Base-by-base conservation (phyloP, 306 rosid species). In the Sophora flavescens region DNA sequence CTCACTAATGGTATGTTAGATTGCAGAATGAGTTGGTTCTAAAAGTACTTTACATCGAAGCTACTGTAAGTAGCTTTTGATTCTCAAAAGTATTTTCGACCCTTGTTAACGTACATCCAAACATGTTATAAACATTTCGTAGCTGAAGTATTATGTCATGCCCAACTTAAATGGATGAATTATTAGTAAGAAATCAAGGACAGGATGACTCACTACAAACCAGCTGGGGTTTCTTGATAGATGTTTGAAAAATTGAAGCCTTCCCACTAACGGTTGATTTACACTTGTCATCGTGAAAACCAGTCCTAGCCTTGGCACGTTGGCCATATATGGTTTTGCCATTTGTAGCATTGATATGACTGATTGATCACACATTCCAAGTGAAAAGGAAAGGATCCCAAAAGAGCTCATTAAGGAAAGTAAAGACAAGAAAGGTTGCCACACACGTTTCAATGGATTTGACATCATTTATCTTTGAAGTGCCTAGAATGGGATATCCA, bases 211-310 rank as follows among this genome's bases (percentile, higher is more conserved):
- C 58, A 52, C 3, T 12, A 3, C 22, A 35, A 53, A 36, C 2
- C 36, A 14, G 47, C 18, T 44, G 11, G 11, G 54, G 33, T 45
- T 60, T 38, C 12, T 16, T 2, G 5, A 74, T 18, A 16, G 15
- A 68, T 63, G 7, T 44, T 64, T 22, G 60, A 77, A 82, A 82
- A 63, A 12, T 38, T 12, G 65, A 64, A 47, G 12, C 26, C 33
- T 35, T 47, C 10, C 14, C 18, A 28, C 33, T 30, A 45, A 57
- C 22, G 36, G 7, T 51, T 57, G 33, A 10, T 52, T 17, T 26
- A 66, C 85, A 77, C 56, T 18, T 77, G 80, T 72, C 82, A 18
- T 71, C 14, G 36, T 64, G 36, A 18, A 42, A 65, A 51, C 32
- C 60, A 45, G 52, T 63, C 17, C 2, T 26, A 48, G 35, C 28